Conservation (phyloP, 306 rosid species). For the Cucumis hystrix region DNA sequence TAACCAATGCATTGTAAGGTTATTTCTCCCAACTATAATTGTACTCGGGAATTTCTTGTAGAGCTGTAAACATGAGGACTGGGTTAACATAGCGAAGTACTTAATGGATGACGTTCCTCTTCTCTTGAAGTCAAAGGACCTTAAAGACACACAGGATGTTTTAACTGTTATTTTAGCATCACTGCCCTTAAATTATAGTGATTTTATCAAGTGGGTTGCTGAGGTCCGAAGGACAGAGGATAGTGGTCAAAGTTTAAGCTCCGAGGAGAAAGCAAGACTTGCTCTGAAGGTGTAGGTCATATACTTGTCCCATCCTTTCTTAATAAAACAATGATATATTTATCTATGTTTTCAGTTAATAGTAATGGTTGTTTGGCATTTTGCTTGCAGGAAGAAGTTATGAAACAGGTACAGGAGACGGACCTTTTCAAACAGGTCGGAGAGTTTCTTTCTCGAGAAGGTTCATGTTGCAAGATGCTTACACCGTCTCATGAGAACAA, state of each 20-base stretch:
- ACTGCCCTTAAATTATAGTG: slow-evolving; percentile 69
- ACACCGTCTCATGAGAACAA: slow-evolving; percentile 20
- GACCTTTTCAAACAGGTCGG: slow-evolving; percentile 60
- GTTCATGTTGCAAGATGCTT: slow-evolving; percentile 23
- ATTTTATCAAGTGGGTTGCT: slow-evolving; percentile 87
- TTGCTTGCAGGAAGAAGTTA: slow-evolving; percentile 55
- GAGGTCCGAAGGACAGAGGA: slow-evolving; percentile 84
- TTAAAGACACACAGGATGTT: slow-evolving; percentile 43
- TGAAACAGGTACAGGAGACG: slow-evolving; percentile 70
- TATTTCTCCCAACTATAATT: not conserved
- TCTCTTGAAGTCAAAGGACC: slow-evolving; percentile 51
- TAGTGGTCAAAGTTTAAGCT: slow-evolving; percentile 46
- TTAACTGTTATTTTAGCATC: slow-evolving; percentile 47
- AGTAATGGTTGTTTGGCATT: slow-evolving; percentile 5
- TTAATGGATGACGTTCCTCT: slow-evolving; percentile 66
- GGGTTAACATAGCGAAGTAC: slow-evolving; percentile 66
- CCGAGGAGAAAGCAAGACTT: slow-evolving; percentile 78
- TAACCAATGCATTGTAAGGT: not conserved
- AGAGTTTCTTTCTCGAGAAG: slow-evolving; percentile 29
- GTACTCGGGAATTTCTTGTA: slow-evolving; percentile 25
- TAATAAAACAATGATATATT: not conserved
- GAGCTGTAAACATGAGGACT: slow-evolving; percentile 97
- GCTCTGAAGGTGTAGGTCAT: slow-evolving; percentile 49
- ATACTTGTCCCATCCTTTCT: not conserved
- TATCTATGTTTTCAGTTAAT: not conserved